These are phyloP conservation scores for Xerocomellus amylosporus DNA, from an alignment of 768 basidiomycete genomes.

Conservation along the genomic window DNA sequence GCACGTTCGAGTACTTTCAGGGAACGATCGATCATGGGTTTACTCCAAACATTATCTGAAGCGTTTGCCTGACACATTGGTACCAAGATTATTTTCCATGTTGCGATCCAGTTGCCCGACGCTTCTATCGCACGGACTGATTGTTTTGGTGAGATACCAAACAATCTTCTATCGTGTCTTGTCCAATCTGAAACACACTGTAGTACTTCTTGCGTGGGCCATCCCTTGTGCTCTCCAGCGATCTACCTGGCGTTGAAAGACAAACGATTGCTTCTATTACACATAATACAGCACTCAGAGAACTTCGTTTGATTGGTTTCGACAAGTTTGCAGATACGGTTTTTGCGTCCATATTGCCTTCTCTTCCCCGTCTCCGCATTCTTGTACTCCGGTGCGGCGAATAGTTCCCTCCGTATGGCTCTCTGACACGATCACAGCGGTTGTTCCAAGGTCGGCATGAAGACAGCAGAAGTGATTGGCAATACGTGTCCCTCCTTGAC, in stretches of 20 bases:
- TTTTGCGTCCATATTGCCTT: conserved; percentile 50
- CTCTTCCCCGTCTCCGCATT: conserved; percentile 42
- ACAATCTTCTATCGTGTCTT: not conserved
- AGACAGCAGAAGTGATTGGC: conserved; percentile 45
- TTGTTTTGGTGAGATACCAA: conserved; percentile 45
- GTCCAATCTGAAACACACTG: not conserved
- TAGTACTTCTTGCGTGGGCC: conserved; percentile 61
- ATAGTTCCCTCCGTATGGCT: conserved; percentile 2
- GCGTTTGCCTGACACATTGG: conserved; percentile 49
- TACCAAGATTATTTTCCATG: conserved; percentile 50
- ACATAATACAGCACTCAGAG: conserved; percentile 34
- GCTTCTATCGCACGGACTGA: conserved; percentile 51
- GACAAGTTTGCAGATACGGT: conserved; percentile 48
- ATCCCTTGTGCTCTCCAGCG: conserved; percentile 44
- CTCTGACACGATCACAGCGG: conserved; percentile 41
- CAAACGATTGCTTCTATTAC: conserved; percentile 47
- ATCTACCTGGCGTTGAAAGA: conserved; percentile 51
- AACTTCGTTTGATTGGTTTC: conserved; percentile 52
- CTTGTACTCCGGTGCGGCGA: conserved; percentile 53
- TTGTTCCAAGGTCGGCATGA: conserved; percentile 53
- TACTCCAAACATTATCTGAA: conserved; percentile 40
- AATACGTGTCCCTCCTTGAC: conserved; percentile 42
- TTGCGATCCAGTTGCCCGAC: conserved; percentile 49
- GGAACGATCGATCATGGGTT: conserved; percentile 39
- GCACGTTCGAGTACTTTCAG: conserved; percentile 41